Evolutionary conservation across 441 rosid species (phyloP), one percentile per base, ranked within the genome.

Genomic region (Erodium trifolium): DNA sequence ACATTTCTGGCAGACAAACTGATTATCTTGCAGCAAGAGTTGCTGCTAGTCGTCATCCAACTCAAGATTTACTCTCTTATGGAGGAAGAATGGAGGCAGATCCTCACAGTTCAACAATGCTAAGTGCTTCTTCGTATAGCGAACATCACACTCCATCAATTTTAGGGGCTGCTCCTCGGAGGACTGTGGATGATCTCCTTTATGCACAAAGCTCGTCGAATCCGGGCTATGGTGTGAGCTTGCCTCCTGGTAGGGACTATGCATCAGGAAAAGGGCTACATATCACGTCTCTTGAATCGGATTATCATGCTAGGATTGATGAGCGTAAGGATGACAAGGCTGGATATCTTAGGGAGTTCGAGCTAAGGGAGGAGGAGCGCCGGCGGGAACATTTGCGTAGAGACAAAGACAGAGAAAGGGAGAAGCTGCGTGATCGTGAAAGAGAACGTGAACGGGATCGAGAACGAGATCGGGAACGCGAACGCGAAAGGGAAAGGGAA

Each of bases 201-300:
- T 82, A 90, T 77, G 70, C 84, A 51, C 91, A 86, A 71, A 82
- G 82, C 73, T 84, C 92, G 51, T 79, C 92, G 37, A 92, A 95
- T 82, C 99, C 99, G 18, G 99, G 98, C 62, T 92, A 95, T 82
- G 98, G 97, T 59, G 95, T 95, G 77, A 95, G 99, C 84, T 78
- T 95, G 78, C 99, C 99, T 82, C 98, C 99, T 70, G 97, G 98
- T 31, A 85, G 98, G 81, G 95, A 95, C 79, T 92, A 92, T 79
- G 96, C 93, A 66, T 70, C 91, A 12, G 91, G 98, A 74, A 95
- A 92, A 81, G 95, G 92, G 71, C 86, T 89, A 59, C 97, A 85
- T 70, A 87, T 82, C 74, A 63, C 89, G 23, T 76, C 96, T 66
- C 83, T 84, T 3, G 97, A 92, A 67, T 71, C 84, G 1, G 98